These are phyloP conservation scores for Dothistroma pini DNA, from an alignment of 2,329 filamentous ascomycete genomes.

Conservation along the genomic window DNA sequence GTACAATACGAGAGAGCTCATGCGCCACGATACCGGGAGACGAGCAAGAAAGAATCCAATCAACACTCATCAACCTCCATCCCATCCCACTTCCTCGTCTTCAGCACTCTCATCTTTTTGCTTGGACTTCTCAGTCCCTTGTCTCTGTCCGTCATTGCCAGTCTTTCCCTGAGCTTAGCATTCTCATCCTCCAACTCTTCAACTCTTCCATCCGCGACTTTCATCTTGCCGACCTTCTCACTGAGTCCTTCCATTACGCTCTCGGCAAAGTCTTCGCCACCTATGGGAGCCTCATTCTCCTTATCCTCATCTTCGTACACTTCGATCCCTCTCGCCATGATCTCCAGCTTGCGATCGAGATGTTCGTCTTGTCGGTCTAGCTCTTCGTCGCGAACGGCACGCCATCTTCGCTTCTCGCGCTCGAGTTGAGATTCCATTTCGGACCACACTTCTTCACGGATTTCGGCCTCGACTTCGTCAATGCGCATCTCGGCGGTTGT, in stretches of 20 bases:
- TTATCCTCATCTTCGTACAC: slow-evolving; percentile 40
- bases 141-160: slow-evolving; percentile 42
- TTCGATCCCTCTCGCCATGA: slow-evolving; percentile 56
- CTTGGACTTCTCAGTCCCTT: slow-evolving; percentile 41
- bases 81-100: slow-evolving; percentile 47
- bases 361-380: slow-evolving; percentile 75
- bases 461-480: slow-evolving; percentile 74
- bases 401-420: slow-evolving; percentile 76
- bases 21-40: too few relatives aligned
- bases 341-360: slow-evolving; percentile 81
- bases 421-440: slow-evolving; percentile 80
- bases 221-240: slow-evolving; percentile 10
- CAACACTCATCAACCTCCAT: slow-evolving; percentile 28
- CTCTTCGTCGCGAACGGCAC: slow-evolving; percentile 72
- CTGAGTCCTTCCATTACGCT: slow-evolving; percentile 14
- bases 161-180: slow-evolving; percentile 38
- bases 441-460: slow-evolving; percentile 81
- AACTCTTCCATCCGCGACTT: slow-evolving; percentile 14
- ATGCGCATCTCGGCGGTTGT: slow-evolving; percentile 60
- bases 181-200: slow-evolving; percentile 47
- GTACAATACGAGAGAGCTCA: background rate
- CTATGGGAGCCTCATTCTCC: slow-evolving; percentile 8
- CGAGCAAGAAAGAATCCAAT: background rate
- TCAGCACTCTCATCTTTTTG: slow-evolving; percentile 49
- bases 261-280: slow-evolving; percentile 1